phyloP scores from a whole-genome alignment of 1,284 basidiomycete species.

The Phellopilus nigrolimitatus region DNA sequence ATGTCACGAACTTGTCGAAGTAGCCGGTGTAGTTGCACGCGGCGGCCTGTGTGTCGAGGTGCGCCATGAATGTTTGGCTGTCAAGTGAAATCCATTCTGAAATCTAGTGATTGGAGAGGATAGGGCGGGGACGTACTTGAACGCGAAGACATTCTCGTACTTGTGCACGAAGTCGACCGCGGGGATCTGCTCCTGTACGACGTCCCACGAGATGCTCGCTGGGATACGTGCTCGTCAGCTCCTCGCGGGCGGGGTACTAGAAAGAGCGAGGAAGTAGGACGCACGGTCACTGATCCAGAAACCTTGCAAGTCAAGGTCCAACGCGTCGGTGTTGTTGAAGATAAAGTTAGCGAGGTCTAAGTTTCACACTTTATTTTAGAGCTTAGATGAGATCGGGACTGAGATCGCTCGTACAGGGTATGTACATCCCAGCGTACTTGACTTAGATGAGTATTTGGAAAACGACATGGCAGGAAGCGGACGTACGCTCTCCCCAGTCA shows the following conservation, averaged over 20 bases:
- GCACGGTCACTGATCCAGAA: constrained; percentile 71
- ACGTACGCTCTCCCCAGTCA: constrained; percentile 69
- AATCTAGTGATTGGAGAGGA: constrained; percentile 21
- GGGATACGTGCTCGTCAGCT: constrained; percentile 23
- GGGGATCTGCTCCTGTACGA: constrained; percentile 62
- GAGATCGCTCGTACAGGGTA: constrained; percentile 21
- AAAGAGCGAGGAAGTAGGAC: constrained; percentile 23
- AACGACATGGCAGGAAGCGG: neutral
- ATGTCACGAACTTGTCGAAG: constrained; percentile 56
- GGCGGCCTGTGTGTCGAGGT: constrained; percentile 49
- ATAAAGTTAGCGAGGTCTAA: constrained; percentile 73
- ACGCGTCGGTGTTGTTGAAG: constrained; percentile 46
- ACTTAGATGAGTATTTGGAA: neutral
- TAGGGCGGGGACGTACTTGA: constrained; percentile 46
- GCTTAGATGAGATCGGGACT: neutral
- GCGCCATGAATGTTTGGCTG: constrained; percentile 57
- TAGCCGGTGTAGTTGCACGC: constrained; percentile 63
- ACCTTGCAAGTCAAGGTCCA: constrained; percentile 59
- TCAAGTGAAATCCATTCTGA: neutral
- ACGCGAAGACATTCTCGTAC: constrained; percentile 60
- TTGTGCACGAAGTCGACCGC: constrained; percentile 68
- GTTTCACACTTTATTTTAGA: neutral
- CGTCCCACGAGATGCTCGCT: constrained; percentile 55
- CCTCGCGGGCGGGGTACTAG: constrained; percentile 2
- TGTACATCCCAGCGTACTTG: constrained; percentile 31